These are phyloP conservation scores for Colletotrichum sp. DNA, from an alignment of 2,329 filamentous ascomycete species.

Conservation along the genomic window DNA sequence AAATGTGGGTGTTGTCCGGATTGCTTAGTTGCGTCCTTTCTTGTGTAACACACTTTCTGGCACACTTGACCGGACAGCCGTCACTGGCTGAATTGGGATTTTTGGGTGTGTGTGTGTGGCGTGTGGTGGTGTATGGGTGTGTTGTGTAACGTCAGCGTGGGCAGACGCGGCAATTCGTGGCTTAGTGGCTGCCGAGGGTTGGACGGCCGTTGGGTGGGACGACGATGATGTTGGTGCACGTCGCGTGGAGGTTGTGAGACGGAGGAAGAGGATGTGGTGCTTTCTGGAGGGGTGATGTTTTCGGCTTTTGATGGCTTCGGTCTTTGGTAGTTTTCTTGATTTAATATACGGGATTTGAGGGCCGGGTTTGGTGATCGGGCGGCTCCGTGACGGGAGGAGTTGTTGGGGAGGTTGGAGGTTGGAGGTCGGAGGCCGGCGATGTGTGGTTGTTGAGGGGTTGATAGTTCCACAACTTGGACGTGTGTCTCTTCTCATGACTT, in stretches of 20 bases:
- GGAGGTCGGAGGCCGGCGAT: background rate
- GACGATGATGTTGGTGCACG: background rate
- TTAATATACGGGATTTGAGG: background rate
- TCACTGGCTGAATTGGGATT: background rate
- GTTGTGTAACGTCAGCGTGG: constrained; percentile 6
- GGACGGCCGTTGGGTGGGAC: background rate
- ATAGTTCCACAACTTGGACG: background rate
- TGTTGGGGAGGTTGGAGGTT: background rate
- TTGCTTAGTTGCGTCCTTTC: background rate
- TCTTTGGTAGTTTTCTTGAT: background rate
- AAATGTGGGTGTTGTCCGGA: background rate
- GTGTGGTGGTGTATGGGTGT: background rate
- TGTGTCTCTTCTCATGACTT: background rate
- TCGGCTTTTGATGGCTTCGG: background rate
- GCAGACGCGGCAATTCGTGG: constrained; percentile 14
- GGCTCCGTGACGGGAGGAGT: background rate
- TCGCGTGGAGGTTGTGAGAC: background rate
- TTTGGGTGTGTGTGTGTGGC: background rate
- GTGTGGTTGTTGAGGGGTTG: background rate
- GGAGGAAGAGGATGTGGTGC: background rate
- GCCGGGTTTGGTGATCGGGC: background rate
- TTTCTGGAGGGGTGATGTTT: background rate
- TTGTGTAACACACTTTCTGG: background rate
- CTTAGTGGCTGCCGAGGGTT: background rate
- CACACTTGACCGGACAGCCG: background rate